Evolutionary conservation across 768 basidiomycete genomes (phyloP).

Genomic region (Tylopilus sp.): DNA sequence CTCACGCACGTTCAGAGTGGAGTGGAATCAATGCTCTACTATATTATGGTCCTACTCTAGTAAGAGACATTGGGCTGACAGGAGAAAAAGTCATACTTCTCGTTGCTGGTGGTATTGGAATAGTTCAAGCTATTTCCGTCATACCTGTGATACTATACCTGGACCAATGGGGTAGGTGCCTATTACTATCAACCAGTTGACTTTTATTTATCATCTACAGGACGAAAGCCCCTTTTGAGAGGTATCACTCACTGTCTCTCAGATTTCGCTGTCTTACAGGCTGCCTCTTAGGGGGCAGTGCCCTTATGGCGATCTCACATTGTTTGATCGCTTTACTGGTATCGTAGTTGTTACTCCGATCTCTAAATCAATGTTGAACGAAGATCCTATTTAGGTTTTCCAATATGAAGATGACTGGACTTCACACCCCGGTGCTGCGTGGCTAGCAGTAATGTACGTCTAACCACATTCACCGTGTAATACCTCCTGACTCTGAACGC

Average conservation of each 20-base stretch:
- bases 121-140: constrained; percentile 75
- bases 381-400: constrained; percentile 36
- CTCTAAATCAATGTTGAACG: background rate
- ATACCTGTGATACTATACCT: constrained; percentile 70
- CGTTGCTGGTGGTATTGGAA: constrained; percentile 75
- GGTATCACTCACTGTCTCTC: constrained; percentile 22
- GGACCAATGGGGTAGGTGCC: constrained; percentile 53
- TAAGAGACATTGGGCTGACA: constrained; percentile 58
- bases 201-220: constrained; percentile 30
- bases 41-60: constrained; percentile 77
- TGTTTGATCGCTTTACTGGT: constrained; percentile 64
- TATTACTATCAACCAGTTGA: background rate
- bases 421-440: constrained; percentile 54
- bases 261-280: background rate
- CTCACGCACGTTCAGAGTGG: constrained; percentile 55
- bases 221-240: constrained; percentile 63
- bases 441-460: constrained; percentile 64
- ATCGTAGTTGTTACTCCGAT: constrained; percentile 1
- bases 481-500: background rate
- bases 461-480: background rate
- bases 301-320: constrained; percentile 63
- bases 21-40: constrained; percentile 82
- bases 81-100: constrained; percentile 59
- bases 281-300: constrained; percentile 46
- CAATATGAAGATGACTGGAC: constrained; percentile 56